Base-by-base conservation (phyloP, 352 stramenopile species). In the Phytophthora citrophthora region DNA sequence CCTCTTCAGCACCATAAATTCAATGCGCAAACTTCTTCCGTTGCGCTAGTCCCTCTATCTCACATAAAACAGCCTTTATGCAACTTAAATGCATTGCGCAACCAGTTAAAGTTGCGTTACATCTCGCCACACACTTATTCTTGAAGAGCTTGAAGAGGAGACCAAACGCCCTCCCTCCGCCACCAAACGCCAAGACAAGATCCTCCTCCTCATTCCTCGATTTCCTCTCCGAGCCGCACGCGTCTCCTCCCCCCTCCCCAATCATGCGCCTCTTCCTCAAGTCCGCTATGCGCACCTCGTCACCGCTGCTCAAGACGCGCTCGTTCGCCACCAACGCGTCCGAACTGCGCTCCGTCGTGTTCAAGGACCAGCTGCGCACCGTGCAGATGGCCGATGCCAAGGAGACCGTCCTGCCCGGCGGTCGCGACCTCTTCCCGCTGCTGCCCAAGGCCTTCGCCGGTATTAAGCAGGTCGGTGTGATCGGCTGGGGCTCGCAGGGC, bases 401-500 rank as follows among this genome's bases (percentile, higher is more conserved):
- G 39, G 86, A 94, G 69, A 88, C 79, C 23, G 85, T 94, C 59
- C 77, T 94, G 34, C 83, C 86, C 10, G 86, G 86, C 46, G 86
- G 86, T 23, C 91, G 95, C 67, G 86, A 99, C 83, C 86, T 98
- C 38, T 99, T 99, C 82, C 82, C 93, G 56, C 76, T 98, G 36
- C 82, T 99, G 64, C 93, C 94, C 36, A 94, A 98, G 76, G 97
- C 96, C 23, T 99, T 99, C 75, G 90, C 96, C 24, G 94, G 94
- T 49, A 96, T 99, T 58, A 97, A 98, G 76, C 89, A 98, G 72
- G 97, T 99, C 70, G 97, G 97, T 54, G 95, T 99, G 52, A 98
- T 99, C 64, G 97, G 97, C 72, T 99, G 97, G 97, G 97, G 97
- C 75, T 99, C 96, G 34, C 97, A 99, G 72, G 97, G 95, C 45